Evolutionary conservation across 371 early-diverging fungal species (phyloP).

Genomic region (Blakeslea trispora): DNA sequence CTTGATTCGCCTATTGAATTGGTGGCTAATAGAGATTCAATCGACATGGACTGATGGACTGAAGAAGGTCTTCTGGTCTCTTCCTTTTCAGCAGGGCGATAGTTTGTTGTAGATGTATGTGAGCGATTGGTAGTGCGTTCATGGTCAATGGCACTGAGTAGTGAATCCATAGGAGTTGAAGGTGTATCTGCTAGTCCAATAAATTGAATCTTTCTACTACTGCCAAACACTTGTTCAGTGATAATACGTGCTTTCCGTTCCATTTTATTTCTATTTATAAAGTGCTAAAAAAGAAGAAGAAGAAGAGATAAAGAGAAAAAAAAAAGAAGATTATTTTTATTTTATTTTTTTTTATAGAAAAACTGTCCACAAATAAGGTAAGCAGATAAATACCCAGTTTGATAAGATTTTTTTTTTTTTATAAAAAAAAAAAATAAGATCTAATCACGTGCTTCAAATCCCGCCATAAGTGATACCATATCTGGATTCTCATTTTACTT

Average conservation of each 20-base stretch:
- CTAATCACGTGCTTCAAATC: no score
- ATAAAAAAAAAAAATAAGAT: no score
- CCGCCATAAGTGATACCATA: no score
- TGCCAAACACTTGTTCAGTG: conserved; percentile 46
- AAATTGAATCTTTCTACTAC: conserved; percentile 44
- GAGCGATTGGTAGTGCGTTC: background rate
- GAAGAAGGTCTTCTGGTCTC: conserved; percentile 2
- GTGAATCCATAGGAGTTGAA: conserved; percentile 20
- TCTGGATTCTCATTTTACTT: no score
- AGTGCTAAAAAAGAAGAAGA: background rate
- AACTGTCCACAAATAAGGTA: no score
- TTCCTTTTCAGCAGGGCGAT: background rate
- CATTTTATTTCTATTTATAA: conserved; percentile 15
- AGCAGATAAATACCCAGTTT: no score
- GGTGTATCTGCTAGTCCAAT: conserved; percentile 29
- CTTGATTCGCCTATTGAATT: background rate
- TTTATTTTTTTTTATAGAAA: background rate
- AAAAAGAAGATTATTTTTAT: background rate
- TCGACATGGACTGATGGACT: conserved; percentile 30
- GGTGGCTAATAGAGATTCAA: conserved; percentile 29
- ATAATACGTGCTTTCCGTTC: conserved; percentile 40
- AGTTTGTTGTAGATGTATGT: background rate
- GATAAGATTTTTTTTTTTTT: no score
- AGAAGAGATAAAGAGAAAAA: background rate
- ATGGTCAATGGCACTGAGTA: conserved; percentile 20